Evolutionary conservation across 805 yeast genomes (phyloP), one percentile per base, ranked within the genome.

Genomic region (Metschnikowia lachancei): DNA sequence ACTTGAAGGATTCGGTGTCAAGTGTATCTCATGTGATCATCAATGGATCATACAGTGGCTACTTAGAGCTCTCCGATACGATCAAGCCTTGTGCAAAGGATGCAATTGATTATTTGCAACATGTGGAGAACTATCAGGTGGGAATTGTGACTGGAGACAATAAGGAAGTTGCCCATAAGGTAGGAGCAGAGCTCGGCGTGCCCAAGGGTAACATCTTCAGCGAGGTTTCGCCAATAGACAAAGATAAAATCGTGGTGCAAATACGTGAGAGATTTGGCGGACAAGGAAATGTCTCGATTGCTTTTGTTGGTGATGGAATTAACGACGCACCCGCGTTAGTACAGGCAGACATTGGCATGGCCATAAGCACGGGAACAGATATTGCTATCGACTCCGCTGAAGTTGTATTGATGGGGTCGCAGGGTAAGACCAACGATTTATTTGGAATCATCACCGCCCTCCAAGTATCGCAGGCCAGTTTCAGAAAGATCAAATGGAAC

Each of bases 371-470:
- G 0, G 97, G 98, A 4, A 87, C 98, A 0, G 98, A 94, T 59
- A 87, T 94, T 55, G 98, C 99, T 1, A 85, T 94, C 55, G 97
- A 91, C 55, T 87, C 96, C n/a, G 97, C 99, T 0, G 96, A 90
- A 64, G 78, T 94, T 32, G 96, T 94, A 16, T 70, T 94, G 13
- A 64, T 87, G 60, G 76, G 79, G 11, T 47, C 53, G 9, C 51
- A 51, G 6, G 62, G 58, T 6, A 48, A 46, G n/a, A 57, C 58
- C 19, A 59, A 44, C 34, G 73, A 62, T 45, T 63, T 82, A 42
- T 58, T 60, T 16, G 83, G 86, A 8, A 76, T 85, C 4, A 64
- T 75, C 20, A 72, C 80, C 46, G 85, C 91, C 0, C 61, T 85
- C 28, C 86, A 84, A 47, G 78, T 92, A 11, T 82, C 95, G 0